Evolutionary conservation across 2,329 filamentous ascomycete species (phyloP), one percentile per base, ranked within the genome.

Genomic region (Ilyonectria mors-panacis): DNA sequence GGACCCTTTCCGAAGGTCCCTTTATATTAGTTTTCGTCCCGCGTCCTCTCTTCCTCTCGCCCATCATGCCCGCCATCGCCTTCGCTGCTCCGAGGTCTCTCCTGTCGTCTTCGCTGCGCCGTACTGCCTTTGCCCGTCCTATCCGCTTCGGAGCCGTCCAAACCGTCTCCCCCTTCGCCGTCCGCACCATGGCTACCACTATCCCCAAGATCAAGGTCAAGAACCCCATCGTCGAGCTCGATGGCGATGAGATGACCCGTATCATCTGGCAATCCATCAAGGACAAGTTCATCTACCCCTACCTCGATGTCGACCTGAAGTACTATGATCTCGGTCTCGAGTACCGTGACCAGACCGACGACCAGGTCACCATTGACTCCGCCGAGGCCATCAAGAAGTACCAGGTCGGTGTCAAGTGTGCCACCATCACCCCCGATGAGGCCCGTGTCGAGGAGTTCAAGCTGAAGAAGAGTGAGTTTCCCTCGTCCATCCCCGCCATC

Each of bases 181-280:
- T 97, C n/a, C 81, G 82, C 80, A 86, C 82, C 77, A 90, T 91
- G 88, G 85, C 87, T 64, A 82, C 87, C 74, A 60, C 75, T 76
- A 48, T 55, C 66, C 86, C 89, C 79, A 99, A 98, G 92, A 98
- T 98, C 89, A 96, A 97, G 90, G 96, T 99, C 87, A 95, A 97
- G 91, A 98, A 97, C 85, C 96, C 96, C 73, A 92, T 99, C 81
- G 96, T 99, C 82, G 96, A 98, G 87, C 90, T 98, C 78, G 95
- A 98, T 82, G 95, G 95, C 79, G 90, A 92, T 77, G 90, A 94
- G 91, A 98, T 98, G 96, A 99, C 96, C 77, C 89, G 96, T 78
- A 95, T 99, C 82, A 99, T 99, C 87, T 99, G 96, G 96, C 88
- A 98, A 87, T 91, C 93, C 83, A 99, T 99, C 89, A 98, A 98